Conservation (phyloP, 2,329 filamentous ascomycete genomes). For the Talaromyces islandicus region DNA sequence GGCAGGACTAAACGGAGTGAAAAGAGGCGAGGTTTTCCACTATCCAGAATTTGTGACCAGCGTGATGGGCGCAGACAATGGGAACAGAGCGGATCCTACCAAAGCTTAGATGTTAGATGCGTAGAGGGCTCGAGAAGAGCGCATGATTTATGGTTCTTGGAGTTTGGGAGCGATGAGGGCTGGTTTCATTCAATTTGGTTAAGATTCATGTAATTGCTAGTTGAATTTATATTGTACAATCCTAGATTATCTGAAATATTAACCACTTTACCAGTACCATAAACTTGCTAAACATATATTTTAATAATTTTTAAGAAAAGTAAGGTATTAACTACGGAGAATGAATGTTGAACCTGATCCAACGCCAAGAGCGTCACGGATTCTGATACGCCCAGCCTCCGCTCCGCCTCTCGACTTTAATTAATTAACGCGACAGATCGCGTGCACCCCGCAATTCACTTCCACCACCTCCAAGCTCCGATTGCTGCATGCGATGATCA, state of each 20-base stretch:
- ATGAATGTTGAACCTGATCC: background rate
- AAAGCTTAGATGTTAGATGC: background rate
- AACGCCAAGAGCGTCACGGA: background rate
- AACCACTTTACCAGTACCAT: too few species aligned
- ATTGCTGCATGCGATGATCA: background rate
- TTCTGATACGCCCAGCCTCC: background rate
- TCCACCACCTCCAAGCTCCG: background rate
- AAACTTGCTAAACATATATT: too few species aligned
- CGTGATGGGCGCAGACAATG: constrained; percentile 45
- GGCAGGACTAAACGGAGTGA: constrained; percentile 47
- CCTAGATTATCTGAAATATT: too few species aligned
- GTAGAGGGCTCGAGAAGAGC: background rate
- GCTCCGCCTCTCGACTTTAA: background rate
- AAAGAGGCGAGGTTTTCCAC: constrained; percentile 81
- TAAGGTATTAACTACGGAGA: background rate
- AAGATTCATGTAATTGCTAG: background rate
- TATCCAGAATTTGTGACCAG: constrained; percentile 87
- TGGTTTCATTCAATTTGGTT: background rate
- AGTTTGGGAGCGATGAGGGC: background rate
- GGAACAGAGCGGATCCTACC: constrained; percentile 1
- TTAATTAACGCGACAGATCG: background rate
- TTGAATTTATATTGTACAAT: background rate
- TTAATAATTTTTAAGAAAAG: too few species aligned
- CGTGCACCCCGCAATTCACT: background rate
- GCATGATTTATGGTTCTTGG: background rate